Base-by-base conservation (phyloP, 2,329 filamentous ascomycete genomes). In the Diaporthe vexans region DNA sequence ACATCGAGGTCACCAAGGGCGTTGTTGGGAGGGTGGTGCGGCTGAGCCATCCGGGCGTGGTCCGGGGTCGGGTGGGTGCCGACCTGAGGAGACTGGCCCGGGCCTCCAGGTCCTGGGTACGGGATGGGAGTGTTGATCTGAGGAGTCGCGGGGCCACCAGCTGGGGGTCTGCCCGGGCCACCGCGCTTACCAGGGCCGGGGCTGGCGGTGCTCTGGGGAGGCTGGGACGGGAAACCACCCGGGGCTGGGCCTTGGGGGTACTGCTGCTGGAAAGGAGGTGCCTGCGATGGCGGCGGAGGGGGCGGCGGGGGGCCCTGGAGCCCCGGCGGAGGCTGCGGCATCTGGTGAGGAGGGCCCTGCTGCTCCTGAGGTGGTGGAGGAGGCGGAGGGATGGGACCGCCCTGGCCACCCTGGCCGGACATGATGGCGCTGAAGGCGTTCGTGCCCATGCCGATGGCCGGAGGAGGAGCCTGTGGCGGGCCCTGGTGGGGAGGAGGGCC, bases 361-460 rank as follows among this genome's bases (percentile, higher is more conserved):
- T 88, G 86, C 80, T 92, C 89, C 79, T 92, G 87, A 82, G 91
- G 90, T 76, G 88, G 88, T 58, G 85, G 84, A 79, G 91, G 91
- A 75, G 94, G 94, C 77, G 95, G 95, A 78, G 97, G 92, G 75
- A 94, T 94, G 77, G 95, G 94, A 76, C 94, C 95, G 79, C 93
- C 94, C 85, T 96, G 95, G 79, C 93, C 94, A 76, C 90, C 91
- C 83, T 92, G 92, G 77, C 96, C 96, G 73, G 95, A 92, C 94
- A 99, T 98, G 81, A 98, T 98, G 73, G 95, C 95, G 78, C 95
- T 95, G 81, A 99, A 98, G 54, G 98, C 89, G 81, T 97, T 97
- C 82, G 94, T 96, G 35, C 96, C 95, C 81, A 97, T 94, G 37
- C 95, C 94, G 78, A 98, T 94, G 67, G 94, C 94, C 54, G 94